Base-by-base conservation (phyloP, 768 basidiomycete species). In the Infundibulicybe gibba region DNA sequence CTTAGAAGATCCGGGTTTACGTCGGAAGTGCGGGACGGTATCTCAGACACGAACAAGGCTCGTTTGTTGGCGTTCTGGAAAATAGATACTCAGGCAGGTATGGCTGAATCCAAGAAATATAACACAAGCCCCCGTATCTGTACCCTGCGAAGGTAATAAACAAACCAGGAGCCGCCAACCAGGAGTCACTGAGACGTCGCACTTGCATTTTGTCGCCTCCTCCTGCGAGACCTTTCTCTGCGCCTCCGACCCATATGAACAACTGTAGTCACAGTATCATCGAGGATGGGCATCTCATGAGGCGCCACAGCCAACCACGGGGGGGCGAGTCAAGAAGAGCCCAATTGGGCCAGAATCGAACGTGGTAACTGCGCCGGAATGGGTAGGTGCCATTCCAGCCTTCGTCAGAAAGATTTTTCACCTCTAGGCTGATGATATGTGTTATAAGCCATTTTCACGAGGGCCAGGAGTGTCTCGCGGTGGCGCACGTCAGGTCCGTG, bases 391-490 rank as follows among this genome's bases (percentile, higher is more conserved):
- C 25, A 25, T 25, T 25, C 69, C 6, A 70, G 67, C 0, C 75
- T 74, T 11, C 35, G 6, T 6, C n/a, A n/a, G n/a, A 14, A 14
- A 90, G 51, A 97, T 10, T 68, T 72, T 20, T 61, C 64, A 25
- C 79, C 73, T 2, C 66, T 68, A 3, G 66, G 73, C 13, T 72
- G 62, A 3, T 67, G 64, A 60, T 97, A 97, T 2, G 94, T 84
- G 60, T 97, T 92, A 48, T 73, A 80, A 10, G 87, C 80, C 89
- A 98, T 97, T 78, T 88, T 92, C 15, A 89, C 93, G 13, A 97
- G 72, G 21, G 79, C 68, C 12, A 83, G 74, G 6, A 97, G 63
- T 1, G 90, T 87, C 55, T 83, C 76, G 31, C 87, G 77, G 55
- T 83, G 81, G 14, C 71, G 69, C 3, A 88, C 75, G 57, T 97